Conservation (phyloP, 2,329 filamentous ascomycete genomes). For the Hymenoscyphus albidus region DNA sequence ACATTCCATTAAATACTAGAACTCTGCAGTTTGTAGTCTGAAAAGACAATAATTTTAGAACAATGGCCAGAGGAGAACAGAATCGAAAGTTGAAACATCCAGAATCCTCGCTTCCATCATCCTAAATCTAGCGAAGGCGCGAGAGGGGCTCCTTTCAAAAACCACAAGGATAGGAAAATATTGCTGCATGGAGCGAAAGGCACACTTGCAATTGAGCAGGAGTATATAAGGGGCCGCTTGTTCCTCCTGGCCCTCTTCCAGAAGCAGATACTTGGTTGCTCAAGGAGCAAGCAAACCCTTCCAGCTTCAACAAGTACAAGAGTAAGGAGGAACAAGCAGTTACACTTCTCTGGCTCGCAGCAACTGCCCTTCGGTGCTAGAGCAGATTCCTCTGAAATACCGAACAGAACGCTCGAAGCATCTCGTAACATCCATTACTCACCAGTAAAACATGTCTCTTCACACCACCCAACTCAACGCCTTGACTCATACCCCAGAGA, state of each 20-base stretch:
- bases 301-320: neutral
- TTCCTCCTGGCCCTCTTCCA: neutral
- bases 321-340: neutral
- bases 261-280: neutral
- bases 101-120: neutral
- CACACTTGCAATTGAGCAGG: neutral
- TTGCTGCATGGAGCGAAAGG: neutral
- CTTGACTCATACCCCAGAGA: neutral
- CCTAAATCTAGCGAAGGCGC: neutral
- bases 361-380: neutral
- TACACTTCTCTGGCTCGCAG: neutral
- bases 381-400: neutral
- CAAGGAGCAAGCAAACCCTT: neutral
- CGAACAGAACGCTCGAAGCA: no score
- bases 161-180: neutral
- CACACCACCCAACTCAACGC: neutral
- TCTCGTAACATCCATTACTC: neutral
- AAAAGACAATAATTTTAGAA: neutral
- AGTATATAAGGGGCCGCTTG: neutral
- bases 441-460: neutral
- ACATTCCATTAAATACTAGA: neutral
- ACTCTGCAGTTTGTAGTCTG: neutral
- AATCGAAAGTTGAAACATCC: neutral
- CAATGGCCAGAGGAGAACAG: neutral
- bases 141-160: neutral